Base-by-base conservation (phyloP, 1,284 basidiomycete species). In the Anthracocystis panici-leucophaei region DNA sequence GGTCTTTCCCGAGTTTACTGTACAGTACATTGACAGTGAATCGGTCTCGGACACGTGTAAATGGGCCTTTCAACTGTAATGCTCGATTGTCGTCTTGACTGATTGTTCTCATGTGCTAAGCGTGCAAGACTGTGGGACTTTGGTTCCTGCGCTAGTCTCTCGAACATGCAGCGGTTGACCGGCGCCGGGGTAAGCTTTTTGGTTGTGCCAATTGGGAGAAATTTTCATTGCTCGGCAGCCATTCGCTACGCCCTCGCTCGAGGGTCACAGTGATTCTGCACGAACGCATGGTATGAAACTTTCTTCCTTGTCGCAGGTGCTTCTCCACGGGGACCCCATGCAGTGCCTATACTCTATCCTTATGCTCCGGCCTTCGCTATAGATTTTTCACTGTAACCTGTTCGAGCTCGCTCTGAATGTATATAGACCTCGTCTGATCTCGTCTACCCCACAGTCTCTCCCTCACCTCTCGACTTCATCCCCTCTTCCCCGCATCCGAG, bases 261-360 rank as follows among this genome's bases (percentile, higher is more conserved):
- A 23, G 18, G 27, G 23, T 38, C 20, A 23, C 44, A 14, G 35
- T 38, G 35, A 38, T 16, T 38, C 12, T 38, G 35, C 35, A 38
- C 35, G 5, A 16, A 14, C 35, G 10, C 35, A 16, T 52, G 35
- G 51, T 35, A 41, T 38, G 51, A 52, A 33, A 41, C 14, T 40
- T 8, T 52, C 49, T 38, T 52, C 49, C 23, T 5, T 51, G 49
- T 51, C 33, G 20, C 33, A 18, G 7, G 14, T 27, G 21, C 29
- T 57, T 50, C 38, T 57, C 21, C 29, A 49, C 48, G 61, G 63
- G 63, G 63, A 55, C 57, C 33, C 52, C 57, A 59, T 51, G 50
- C 52, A 38, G 14, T 44, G 45, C 1, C 25, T n/a, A 44, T 14
- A 20, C 41, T 42, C 16, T 27, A 23, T 14, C 6, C 9, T 41